Evolutionary conservation across 2,329 filamentous ascomycete genomes (phyloP).

Genomic region (Colletotrichum acutatum): DNA sequence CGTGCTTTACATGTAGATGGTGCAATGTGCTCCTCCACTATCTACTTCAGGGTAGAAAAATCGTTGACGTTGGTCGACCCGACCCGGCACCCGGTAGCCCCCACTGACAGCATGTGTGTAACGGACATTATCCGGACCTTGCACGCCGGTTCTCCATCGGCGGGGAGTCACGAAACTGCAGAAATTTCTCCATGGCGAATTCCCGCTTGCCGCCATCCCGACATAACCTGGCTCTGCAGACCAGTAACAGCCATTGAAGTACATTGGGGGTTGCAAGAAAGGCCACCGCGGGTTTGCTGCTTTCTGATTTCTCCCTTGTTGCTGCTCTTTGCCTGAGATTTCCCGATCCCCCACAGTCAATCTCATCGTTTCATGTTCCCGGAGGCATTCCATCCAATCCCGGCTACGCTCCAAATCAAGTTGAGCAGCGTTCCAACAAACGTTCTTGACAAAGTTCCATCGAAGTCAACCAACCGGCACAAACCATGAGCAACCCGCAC

Average conservation of each 20-base stretch:
- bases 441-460: neutral
- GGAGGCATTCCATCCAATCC: neutral
- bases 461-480: neutral
- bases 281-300: constrained; percentile 5
- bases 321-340: neutral
- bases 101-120: neutral
- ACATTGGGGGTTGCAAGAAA: neutral
- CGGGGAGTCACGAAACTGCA: constrained; percentile 3
- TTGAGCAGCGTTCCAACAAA: neutral
- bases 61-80: neutral
- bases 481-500: neutral
- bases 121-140: constrained; percentile 11
- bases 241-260: neutral
- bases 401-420: neutral
- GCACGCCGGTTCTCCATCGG: constrained; percentile 14
- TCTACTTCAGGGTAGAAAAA: neutral
- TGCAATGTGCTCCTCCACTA: neutral
- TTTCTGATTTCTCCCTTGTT: neutral
- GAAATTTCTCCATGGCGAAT: neutral
- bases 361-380: neutral
- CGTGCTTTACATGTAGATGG: constrained; percentile 18
- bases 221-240: constrained; percentile 1
- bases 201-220: constrained; percentile 15
- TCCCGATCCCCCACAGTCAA: neutral
- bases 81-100: constrained; percentile 18